phyloP scores from a whole-genome alignment of 352 stramenopile genomes.

The Pythium volutum region DNA sequence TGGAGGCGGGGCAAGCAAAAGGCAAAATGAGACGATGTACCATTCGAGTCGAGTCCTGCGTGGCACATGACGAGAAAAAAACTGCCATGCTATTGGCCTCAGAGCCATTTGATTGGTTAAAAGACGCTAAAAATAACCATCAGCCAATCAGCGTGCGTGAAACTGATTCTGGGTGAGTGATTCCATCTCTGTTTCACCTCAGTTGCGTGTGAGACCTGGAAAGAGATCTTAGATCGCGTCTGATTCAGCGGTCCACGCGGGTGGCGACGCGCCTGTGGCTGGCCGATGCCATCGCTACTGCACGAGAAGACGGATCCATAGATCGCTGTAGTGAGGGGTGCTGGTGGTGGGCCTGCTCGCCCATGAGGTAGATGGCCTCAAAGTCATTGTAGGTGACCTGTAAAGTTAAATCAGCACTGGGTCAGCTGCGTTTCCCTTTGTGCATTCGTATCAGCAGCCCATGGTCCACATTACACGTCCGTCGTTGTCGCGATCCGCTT shows the following conservation, averaged over 20 bases:
- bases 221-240: background rate
- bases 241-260: too few relatives aligned
- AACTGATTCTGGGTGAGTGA: background rate
- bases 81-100: constrained; percentile 10
- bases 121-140: background rate
- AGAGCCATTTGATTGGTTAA: constrained; percentile 10
- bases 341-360: constrained; percentile 26
- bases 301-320: background rate
- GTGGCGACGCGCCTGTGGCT: background rate
- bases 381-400: constrained; percentile 71
- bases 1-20: background rate
- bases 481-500: constrained; percentile 58
- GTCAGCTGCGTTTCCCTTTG: background rate
- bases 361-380: constrained; percentile 54
- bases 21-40: background rate
- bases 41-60: background rate
- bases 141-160: constrained; percentile 1
- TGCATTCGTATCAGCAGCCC: background rate
- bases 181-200: background rate
- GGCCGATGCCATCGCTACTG: background rate
- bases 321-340: background rate
- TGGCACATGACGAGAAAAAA: background rate
- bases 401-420: background rate
- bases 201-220: background rate
- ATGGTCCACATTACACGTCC: constrained; percentile 31